Conservation (phyloP, 768 basidiomycete genomes). For the Calocybe gangraenosa region DNA sequence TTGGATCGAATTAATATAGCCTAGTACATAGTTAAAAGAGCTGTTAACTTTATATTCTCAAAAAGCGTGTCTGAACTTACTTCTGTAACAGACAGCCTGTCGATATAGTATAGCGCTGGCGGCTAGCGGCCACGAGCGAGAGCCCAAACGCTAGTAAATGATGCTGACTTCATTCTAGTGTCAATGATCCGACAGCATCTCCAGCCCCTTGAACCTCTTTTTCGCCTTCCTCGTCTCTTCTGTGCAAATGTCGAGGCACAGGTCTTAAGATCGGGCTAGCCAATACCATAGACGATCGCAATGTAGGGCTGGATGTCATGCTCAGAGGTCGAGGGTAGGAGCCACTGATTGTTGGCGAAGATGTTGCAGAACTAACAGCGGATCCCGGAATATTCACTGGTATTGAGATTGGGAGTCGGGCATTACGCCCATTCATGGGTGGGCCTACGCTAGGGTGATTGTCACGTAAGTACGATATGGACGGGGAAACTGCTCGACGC, state of each 20-base stretch:
- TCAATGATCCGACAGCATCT: slow-evolving; percentile 68
- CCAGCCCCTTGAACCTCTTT: slow-evolving; percentile 76
- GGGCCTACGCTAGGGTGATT: slow-evolving; percentile 46
- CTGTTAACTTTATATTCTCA: not conserved
- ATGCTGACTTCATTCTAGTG: no score
- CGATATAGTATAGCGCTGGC: no score
- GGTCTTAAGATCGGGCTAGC: slow-evolving; percentile 76
- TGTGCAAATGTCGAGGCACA: slow-evolving; percentile 49
- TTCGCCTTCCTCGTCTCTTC: slow-evolving; percentile 64
- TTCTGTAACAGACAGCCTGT: no score
- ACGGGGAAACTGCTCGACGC: slow-evolving; percentile 81
- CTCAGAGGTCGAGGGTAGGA: slow-evolving; percentile 45
- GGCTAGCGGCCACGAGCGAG: no score
- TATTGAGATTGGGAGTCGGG: slow-evolving; percentile 60
- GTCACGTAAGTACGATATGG: slow-evolving; percentile 64
- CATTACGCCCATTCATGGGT: slow-evolving; percentile 42
- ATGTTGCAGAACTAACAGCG: slow-evolving; percentile 56
- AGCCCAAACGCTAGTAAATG: no score
- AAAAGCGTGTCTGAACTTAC: not conserved
- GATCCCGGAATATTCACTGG: slow-evolving; percentile 61
- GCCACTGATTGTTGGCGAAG: slow-evolving; percentile 65
- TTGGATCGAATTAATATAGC: no score
- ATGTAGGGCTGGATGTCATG: slow-evolving; percentile 70
- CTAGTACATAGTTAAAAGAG: no score
- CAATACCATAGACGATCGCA: slow-evolving; percentile 66